These are phyloP conservation scores for Cladosporium sphaerospermum DNA, from an alignment of 2,329 filamentous ascomycete genomes.

Conservation along the genomic window DNA sequence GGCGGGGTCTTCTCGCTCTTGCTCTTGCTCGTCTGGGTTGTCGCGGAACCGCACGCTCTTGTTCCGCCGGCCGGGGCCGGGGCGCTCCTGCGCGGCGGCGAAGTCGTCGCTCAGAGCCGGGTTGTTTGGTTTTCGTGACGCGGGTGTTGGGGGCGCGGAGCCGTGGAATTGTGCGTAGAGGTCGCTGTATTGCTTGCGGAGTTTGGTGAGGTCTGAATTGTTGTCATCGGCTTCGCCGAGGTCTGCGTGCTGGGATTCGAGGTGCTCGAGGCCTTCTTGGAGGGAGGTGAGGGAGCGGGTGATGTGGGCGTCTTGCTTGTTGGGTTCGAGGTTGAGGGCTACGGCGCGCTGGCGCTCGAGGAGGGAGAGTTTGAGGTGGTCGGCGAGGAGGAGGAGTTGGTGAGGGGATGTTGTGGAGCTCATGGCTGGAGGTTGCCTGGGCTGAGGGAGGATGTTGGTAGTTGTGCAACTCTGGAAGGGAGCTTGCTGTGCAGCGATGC, in stretches of 20 bases:
- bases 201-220: constrained; percentile 56
- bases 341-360: constrained; percentile 85
- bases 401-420: constrained; percentile 36
- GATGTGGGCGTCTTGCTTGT: constrained; percentile 82
- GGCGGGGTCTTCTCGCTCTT: constrained; percentile 34
- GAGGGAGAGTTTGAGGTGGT: constrained; percentile 93
- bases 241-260: constrained; percentile 60
- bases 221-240: constrained; percentile 51
- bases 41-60: constrained; percentile 73
- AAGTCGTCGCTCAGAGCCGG: constrained; percentile 58
- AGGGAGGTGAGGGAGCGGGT: constrained; percentile 83
- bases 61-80: constrained; percentile 34
- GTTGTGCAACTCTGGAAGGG: too few species aligned
- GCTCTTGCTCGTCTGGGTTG: constrained; percentile 33
- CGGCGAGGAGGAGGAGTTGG: constrained; percentile 86
- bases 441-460: not conserved
- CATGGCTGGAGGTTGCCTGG: constrained; percentile 1
- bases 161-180: constrained; percentile 76
- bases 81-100: constrained; percentile 48
- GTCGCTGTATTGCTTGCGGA: constrained; percentile 69
- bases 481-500: too few species aligned
- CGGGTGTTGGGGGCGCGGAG: constrained; percentile 45
- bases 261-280: constrained; percentile 66
- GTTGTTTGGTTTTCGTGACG: constrained; percentile 58
- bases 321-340: constrained; percentile 69